These are phyloP conservation scores for Aspergillus novoparasiticus DNA, from an alignment of 2,329 filamentous ascomycete genomes.

Conservation along the genomic window DNA sequence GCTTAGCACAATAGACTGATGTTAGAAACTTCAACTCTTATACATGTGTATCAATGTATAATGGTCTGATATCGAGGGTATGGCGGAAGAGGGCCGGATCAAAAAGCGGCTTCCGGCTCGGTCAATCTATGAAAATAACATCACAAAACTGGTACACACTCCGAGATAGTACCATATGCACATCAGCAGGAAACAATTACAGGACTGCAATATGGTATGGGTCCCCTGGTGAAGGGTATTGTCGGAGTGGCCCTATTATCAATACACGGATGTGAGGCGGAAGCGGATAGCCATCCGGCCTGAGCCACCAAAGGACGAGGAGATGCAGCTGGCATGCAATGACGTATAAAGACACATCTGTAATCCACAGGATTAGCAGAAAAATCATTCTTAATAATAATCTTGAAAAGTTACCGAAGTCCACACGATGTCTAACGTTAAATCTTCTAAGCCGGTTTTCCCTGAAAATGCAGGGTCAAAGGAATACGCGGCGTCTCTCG, in stretches of 20 bases:
- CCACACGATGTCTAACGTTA: slow-evolving; percentile 17
- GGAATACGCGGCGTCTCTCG: slow-evolving; percentile 53
- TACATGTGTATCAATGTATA: neutral
- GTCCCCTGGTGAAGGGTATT: neutral
- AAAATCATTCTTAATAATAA: neutral
- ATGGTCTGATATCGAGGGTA: neutral
- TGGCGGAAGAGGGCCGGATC: slow-evolving; percentile 8
- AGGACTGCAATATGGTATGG: neutral
- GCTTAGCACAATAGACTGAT: neutral
- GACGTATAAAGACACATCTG: slow-evolving; percentile 2
- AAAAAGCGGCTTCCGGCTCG: slow-evolving; percentile 1
- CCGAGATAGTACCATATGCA: neutral
- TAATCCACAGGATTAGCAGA: neutral
- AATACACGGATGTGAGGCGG: slow-evolving; percentile 14
- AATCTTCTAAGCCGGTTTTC: slow-evolving; percentile 30
- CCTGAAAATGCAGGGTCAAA: slow-evolving; percentile 33
- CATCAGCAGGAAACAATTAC: neutral
- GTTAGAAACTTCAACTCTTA: neutral
- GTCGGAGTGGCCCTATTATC: neutral
- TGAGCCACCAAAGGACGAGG: neutral
- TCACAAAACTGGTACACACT: too few relatives aligned
- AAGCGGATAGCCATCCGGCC: slow-evolving; percentile 28
- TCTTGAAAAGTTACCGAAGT: neutral
- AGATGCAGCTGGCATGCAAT: neutral
- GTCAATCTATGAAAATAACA: neutral